Conservation (phyloP, 345 rosid species). For the Physaria fendleri region DNA sequence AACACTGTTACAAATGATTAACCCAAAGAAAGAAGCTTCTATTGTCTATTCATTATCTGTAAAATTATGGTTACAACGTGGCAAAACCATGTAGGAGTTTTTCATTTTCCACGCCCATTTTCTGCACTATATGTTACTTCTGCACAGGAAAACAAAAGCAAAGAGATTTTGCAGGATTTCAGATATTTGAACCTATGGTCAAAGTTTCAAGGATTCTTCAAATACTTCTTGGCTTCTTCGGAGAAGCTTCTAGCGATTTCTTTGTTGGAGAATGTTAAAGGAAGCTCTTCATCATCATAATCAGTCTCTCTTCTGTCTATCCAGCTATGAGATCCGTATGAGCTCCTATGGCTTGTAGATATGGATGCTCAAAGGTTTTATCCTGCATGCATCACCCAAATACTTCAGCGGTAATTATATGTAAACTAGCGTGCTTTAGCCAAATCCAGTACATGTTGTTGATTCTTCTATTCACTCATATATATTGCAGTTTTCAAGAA, state of each 20-base stretch:
- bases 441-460: background rate
- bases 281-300: conserved; percentile 80
- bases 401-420: background rate
- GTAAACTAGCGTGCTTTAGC: conserved; percentile 1
- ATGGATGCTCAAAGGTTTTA: conserved; percentile 90
- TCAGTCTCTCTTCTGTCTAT: conserved; percentile 36
- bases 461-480: background rate
- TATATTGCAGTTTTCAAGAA: background rate
- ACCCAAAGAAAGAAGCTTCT: background rate
- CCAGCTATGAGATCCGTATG: conserved; percentile 64
- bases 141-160: conserved; percentile 23
- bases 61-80: conserved; percentile 18
- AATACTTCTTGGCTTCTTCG: conserved; percentile 44
- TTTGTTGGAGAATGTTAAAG: conserved; percentile 66
- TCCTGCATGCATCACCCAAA: conserved; percentile 58
- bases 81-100: background rate
- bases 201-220: conserved; percentile 27
- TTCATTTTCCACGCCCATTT: conserved; percentile 10
- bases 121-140: conserved; percentile 16
- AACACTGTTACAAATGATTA: background rate
- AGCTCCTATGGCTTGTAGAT: conserved; percentile 87
- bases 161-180: background rate
- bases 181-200: conserved; percentile 3
- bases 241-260: conserved; percentile 47
- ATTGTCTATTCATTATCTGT: conserved; percentile 9